Conservation (phyloP, 2,329 filamentous ascomycete genomes). For the Ophiostoma triangulosporum region DNA sequence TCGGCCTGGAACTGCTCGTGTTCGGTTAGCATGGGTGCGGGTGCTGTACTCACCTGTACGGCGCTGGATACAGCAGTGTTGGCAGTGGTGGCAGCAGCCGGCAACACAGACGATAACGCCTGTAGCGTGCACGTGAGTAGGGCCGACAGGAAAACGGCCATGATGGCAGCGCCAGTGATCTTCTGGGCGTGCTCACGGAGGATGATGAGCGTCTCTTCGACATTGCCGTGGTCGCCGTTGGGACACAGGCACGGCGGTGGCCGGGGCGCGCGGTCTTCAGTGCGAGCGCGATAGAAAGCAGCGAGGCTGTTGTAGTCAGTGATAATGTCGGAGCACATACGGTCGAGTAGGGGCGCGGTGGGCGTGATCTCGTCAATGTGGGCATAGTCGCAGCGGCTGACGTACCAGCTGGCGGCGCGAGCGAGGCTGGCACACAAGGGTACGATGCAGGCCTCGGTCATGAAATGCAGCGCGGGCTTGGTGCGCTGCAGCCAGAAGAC, state of each 20-base stretch:
- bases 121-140: not conserved
- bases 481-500: not conserved
- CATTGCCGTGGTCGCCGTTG: conserved; percentile 5
- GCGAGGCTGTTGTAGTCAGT: not conserved
- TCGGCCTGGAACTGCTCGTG: not conserved
- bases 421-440: not conserved
- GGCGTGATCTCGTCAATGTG: not conserved
- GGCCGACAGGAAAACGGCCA: not conserved
- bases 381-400: not conserved
- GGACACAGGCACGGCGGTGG: not conserved
- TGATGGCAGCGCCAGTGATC: not conserved
- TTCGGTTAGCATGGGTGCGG: no score
- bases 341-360: not conserved
- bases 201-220: conserved; percentile 6
- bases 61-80: not conserved
- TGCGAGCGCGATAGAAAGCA: not conserved
- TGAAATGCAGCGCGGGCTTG: not conserved
- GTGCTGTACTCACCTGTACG: no score
- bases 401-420: not conserved
- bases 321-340: not conserved
- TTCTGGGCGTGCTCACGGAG: not conserved
- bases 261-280: not conserved
- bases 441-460: not conserved
- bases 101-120: not conserved
- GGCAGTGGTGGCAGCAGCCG: not conserved